Percentiles rank a stretch among this genome's conserved stretches.
Conservation (phyloP, 768 basidiomycete species). For the Suillus subalutaceus region DNA sequence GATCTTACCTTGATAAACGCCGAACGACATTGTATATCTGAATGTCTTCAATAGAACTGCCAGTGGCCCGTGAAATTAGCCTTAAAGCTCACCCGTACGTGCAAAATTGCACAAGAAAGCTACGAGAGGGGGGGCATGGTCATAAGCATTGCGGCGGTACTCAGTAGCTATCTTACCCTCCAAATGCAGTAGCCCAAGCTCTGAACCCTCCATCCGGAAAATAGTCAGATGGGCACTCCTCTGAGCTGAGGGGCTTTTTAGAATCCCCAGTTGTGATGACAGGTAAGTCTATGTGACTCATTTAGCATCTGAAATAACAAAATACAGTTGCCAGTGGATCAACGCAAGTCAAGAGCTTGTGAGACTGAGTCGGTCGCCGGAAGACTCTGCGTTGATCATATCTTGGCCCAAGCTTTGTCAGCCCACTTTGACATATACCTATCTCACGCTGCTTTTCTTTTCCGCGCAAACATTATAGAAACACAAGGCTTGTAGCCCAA, state of each 20-base stretch:
- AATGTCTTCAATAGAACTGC: background rate
- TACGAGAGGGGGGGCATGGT: slow-evolving; percentile 13
- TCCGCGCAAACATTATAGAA: too few relatives aligned
- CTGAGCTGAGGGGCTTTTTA: background rate
- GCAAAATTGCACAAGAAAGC: slow-evolving; percentile 43
- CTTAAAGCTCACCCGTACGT: slow-evolving; percentile 33
- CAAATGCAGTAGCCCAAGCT: slow-evolving; percentile 34
- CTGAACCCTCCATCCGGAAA: slow-evolving; percentile 33
- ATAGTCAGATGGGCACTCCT: slow-evolving; percentile 3
- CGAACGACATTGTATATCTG: slow-evolving; percentile 43
- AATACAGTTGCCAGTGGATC: background rate
- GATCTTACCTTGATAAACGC: slow-evolving; percentile 44
- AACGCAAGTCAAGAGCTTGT: background rate
- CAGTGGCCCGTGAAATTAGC: background rate
- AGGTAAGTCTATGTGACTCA: background rate
- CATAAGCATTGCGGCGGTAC: background rate
- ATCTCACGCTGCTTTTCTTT: too few relatives aligned
- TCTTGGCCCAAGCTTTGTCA: too few relatives aligned
- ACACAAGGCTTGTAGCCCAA: too few relatives aligned
- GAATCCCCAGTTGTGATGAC: background rate
- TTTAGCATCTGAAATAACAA: background rate
- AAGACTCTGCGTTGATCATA: too few relatives aligned
- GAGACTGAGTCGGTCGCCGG: too few relatives aligned
- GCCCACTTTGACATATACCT: too few relatives aligned
- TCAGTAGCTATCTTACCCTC: slow-evolving; percentile 26